Evolutionary conservation across 371 early-diverging fungal species (phyloP).

Genomic region (Mucor plumbeus): DNA sequence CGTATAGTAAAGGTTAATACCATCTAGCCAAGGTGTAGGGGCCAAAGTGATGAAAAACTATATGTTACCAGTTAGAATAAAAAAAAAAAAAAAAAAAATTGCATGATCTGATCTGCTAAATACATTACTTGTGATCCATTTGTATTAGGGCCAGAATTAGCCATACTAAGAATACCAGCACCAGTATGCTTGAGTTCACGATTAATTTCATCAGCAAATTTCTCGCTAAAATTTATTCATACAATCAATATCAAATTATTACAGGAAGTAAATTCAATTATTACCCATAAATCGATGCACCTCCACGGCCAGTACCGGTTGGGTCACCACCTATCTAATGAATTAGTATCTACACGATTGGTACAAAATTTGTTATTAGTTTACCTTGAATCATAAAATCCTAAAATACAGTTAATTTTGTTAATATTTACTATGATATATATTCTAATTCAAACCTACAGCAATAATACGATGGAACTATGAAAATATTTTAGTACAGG

Average conservation of each 20-base stretch:
- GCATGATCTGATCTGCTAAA: not conserved
- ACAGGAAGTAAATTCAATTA: not conserved
- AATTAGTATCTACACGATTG: not conserved
- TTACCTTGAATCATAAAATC: constrained; percentile 87
- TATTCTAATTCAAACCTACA: constrained; percentile 33
- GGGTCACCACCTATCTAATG: constrained; percentile 50
- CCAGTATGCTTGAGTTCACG: constrained; percentile 77
- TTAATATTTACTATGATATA: not conserved
- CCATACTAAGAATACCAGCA: constrained; percentile 84
- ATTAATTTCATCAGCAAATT: constrained; percentile 82
- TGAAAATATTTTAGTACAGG: not conserved
- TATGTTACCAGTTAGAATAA: not conserved
- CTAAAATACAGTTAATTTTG: constrained; percentile 20
- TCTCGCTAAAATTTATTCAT: constrained; percentile 18
- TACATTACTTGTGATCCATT: constrained; percentile 79
- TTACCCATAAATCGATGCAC: constrained; percentile 75
- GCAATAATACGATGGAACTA: constrained; percentile 83
- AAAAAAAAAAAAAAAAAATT: not conserved
- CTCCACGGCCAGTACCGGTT: constrained; percentile 66
- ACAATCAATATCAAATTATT: no score
- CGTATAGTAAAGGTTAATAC: constrained; percentile 33
- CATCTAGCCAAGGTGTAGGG: constrained; percentile 79
- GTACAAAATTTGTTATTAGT: not conserved
- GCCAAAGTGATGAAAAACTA: constrained; percentile 74
- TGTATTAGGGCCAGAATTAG: constrained; percentile 84